Conservation (phyloP, 768 basidiomycete species). For the Tricholoma matsutake region DNA sequence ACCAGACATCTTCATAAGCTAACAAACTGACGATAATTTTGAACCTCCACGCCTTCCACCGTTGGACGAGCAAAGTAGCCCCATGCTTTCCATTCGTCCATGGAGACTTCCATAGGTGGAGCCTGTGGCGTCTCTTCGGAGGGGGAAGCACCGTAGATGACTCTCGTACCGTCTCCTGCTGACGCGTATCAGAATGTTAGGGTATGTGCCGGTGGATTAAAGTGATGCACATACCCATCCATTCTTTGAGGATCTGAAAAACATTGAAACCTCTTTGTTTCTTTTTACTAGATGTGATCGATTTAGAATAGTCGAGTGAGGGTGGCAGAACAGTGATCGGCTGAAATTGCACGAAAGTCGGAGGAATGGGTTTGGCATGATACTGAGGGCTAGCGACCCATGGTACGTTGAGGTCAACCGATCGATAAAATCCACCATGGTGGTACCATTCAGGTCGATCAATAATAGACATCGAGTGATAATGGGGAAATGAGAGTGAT, state of each 20-base stretch:
- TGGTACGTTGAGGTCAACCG: slow-evolving; percentile 18
- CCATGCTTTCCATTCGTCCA: slow-evolving; percentile 50
- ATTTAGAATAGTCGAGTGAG: neutral
- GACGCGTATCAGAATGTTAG: neutral
- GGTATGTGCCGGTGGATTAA: neutral
- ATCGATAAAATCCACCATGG: slow-evolving; percentile 29
- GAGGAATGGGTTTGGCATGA: slow-evolving; percentile 19
- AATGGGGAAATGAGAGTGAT: neutral
- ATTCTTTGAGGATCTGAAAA: neutral
- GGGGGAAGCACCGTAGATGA: neutral
- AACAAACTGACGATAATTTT: slow-evolving; percentile 42
- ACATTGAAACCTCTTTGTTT: neutral
- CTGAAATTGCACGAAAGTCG: slow-evolving; percentile 20
- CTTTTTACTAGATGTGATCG: neutral
- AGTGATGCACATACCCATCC: neutral
- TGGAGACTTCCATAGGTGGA: neutral
- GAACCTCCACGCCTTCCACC: slow-evolving; percentile 35
- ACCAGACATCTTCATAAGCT: neutral
- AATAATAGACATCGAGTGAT: neutral
- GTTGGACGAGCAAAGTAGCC: slow-evolving; percentile 52
- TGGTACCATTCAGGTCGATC: slow-evolving; percentile 12
- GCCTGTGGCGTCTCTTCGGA: neutral
- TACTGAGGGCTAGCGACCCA: slow-evolving; percentile 25
- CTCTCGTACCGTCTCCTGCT: neutral
- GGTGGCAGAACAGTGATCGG: neutral